Conservation (phyloP, 306 rosid genomes). For the Lithocarpus polystachyus region DNA sequence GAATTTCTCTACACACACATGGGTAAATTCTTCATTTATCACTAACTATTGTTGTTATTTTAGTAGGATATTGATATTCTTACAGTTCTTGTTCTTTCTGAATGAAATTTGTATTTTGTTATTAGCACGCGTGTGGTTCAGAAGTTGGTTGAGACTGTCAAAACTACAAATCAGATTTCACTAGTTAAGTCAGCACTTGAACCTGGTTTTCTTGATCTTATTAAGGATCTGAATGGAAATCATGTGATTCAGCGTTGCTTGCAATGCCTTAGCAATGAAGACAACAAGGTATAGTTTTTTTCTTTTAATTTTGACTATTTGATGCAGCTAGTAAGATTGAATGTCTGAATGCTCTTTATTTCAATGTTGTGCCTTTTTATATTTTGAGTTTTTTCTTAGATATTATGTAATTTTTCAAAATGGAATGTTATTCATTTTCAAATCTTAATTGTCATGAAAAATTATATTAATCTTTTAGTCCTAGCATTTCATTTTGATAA, state of each 20-base stretch:
- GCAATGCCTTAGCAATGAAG: conserved; percentile 50
- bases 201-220: conserved; percentile 62
- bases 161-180: conserved; percentile 24
- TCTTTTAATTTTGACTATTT: not conserved
- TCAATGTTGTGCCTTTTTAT: not conserved
- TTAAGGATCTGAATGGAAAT: conserved; percentile 60
- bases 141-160: conserved; percentile 68
- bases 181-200: conserved; percentile 48
- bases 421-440: not conserved
- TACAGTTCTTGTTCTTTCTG: not conserved
- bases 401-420: too few species aligned
- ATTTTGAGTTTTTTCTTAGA: not conserved
- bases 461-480: not conserved
- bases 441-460: not conserved
- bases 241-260: conserved; percentile 71
- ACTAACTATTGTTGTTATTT: not conserved
- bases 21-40: conserved; percentile 38
- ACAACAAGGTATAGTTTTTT: conserved; percentile 46
- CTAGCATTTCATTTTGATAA: not conserved
- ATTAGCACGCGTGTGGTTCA: conserved; percentile 72
- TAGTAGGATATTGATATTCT: not conserved
- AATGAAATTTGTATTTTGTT: conserved; percentile 8
- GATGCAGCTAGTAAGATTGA: not conserved
- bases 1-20: conserved; percentile 58
- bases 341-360: not conserved